These are phyloP conservation scores for Naganishia albida DNA, from an alignment of 1,284 basidiomycete species.

Conservation along the genomic window DNA sequence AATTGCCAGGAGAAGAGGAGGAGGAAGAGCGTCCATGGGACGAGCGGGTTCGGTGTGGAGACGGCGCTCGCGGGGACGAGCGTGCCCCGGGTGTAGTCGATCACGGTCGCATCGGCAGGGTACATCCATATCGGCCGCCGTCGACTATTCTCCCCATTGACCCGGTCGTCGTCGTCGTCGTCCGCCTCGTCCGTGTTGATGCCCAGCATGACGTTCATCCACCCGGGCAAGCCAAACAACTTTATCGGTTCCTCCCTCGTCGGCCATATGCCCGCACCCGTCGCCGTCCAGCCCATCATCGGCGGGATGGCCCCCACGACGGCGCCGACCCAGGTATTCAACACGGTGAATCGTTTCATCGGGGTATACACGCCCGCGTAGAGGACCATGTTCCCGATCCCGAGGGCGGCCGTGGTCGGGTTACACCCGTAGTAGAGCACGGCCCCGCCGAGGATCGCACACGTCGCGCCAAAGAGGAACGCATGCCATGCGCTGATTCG, in stretches of 20 bases:
- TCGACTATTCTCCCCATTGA: constrained; percentile 40
- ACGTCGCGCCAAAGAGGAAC: constrained; percentile 70
- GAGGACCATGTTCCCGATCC: constrained; percentile 79
- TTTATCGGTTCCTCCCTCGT: constrained; percentile 61
- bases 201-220: constrained; percentile 31
- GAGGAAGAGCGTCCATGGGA: constrained; percentile 72
- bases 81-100: constrained; percentile 18
- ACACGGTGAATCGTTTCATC: constrained; percentile 83
- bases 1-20: constrained; percentile 97
- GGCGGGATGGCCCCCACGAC: constrained; percentile 92
- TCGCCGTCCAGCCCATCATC: constrained; percentile 97
- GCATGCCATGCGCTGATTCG: constrained; percentile 84
- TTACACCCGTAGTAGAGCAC: constrained; percentile 85
- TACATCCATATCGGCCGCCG: constrained; percentile 25
- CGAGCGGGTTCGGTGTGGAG: constrained; percentile 65
- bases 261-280: constrained; percentile 76
- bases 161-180: constrained; percentile 1
- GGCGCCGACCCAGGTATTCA: constrained; percentile 93
- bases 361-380: constrained; percentile 94
- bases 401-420: constrained; percentile 81
- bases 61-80: constrained; percentile 12
- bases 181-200: not conserved
- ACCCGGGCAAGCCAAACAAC: constrained; percentile 61
- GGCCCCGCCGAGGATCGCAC: constrained; percentile 74
- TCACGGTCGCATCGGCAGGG: constrained; percentile 40